Evolutionary conservation across 2,329 filamentous ascomycete species (phyloP), one percentile per base, ranked within the genome.

Genomic region (Xylaria sp.): DNA sequence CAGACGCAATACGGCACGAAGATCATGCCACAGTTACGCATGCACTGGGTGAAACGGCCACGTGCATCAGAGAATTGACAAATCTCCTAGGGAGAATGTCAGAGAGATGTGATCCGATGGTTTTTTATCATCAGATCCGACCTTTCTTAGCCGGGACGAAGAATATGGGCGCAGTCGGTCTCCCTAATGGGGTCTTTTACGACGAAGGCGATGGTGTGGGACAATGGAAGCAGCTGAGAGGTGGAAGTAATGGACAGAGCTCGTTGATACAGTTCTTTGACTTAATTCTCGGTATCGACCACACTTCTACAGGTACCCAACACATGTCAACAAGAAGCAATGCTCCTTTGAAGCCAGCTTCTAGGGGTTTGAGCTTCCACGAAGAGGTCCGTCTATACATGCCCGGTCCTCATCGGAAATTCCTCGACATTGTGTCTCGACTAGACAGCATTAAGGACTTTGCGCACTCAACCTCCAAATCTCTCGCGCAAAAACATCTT

Each of bases 211-310:
- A 86, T 2, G 89, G 87, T 1, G 80, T 81, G 14, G 85, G 88
- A 0, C 79, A 84, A 37, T 96, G 92, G 83, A 83, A 88, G 17
- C 89, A 94, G 69, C 90, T 91, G 61, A 87, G 91, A n/a, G 94
- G 94, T 17, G 94, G 94, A 4, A 96, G 92, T 75, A 97, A 97
- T 72, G 94, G 94, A 0, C 94, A 98, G 76, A 94, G 91, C 76
- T 96, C 92, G 0, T 82, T 97, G 43, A 93, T 98, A 62, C 93
- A 97, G 72, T 95, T 97, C 79, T 92, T 97, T 76, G 94, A 98
- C 74, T 84, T 96, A 14, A 86, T 93, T 0, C 83, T 98, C 0
- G 92, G 92, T 2, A 84, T 98, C 14, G 89, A 96, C 71, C 94
- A 98, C 78, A 72, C 72, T 1, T 76, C 78, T 2, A 77, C 77